A percentile compares a stretch with the other conserved stretches of the same genome.
Evolutionary conservation across 768 basidiomycete genomes (phyloP).

Genomic region (Suillus placidus): DNA sequence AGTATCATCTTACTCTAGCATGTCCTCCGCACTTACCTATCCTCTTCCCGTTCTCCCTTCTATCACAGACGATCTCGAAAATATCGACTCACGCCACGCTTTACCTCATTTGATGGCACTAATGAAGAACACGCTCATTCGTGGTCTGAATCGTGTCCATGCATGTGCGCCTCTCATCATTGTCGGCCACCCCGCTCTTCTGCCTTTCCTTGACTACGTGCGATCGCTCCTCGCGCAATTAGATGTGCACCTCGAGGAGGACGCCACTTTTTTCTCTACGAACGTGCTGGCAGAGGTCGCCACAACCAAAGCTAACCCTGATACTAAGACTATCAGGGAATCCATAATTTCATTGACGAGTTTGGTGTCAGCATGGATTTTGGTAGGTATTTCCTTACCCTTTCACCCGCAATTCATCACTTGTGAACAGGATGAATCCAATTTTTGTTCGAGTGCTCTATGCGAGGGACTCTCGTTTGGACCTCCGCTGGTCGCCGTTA

Average conservation of each 20-base stretch:
- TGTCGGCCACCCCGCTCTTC: neutral
- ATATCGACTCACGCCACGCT: conserved; percentile 7
- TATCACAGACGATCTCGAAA: conserved; percentile 11
- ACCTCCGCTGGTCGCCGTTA: neutral
- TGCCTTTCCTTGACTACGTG: conserved; percentile 11
- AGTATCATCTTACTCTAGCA: neutral
- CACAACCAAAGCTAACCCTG: neutral
- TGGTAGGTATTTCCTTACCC: conserved; percentile 2
- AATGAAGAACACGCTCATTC: conserved; percentile 15
- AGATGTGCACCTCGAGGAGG: conserved; percentile 8
- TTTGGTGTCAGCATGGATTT: conserved; percentile 4
- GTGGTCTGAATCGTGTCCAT: conserved; percentile 11
- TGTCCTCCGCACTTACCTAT: conserved; percentile 6
- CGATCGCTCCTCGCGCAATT: conserved; percentile 2
- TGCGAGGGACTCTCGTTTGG: conserved; percentile 5
- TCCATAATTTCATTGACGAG: neutral
- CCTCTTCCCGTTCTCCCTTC: conserved; percentile 12
- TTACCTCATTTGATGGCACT: conserved; percentile 13
- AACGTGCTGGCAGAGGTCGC: neutral
- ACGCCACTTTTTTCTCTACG: conserved; percentile 5
- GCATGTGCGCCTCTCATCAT: conserved; percentile 7
- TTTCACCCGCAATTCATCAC: neutral
- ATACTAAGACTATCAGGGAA: conserved; percentile 1
- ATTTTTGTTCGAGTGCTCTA: conserved; percentile 3
- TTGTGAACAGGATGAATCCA: neutral